Percentiles rank a stretch among this genome's conserved stretches.
phyloP scores from a whole-genome alignment of 116 monocot genomes.

The Dioscorea cayenensis region DNA sequence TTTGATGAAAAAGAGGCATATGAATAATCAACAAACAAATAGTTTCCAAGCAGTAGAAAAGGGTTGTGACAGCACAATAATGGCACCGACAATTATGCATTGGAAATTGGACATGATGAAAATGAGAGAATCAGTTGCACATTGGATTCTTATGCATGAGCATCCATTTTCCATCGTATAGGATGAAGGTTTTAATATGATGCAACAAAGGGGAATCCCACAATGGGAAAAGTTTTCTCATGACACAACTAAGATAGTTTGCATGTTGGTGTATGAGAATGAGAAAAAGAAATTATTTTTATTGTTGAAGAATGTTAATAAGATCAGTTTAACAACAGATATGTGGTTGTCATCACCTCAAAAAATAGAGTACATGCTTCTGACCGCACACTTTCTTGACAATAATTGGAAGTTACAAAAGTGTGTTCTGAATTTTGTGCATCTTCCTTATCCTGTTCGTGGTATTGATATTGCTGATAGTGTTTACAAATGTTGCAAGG shows the following conservation, averaged over 20 bases:
- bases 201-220: neutral
- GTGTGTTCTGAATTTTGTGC: too few species aligned
- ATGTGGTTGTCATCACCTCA: too few species aligned
- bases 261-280: too few species aligned
- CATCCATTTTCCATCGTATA: neutral
- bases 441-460: too few species aligned
- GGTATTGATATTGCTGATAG: too few species aligned
- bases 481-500: too few species aligned
- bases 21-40: neutral
- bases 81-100: neutral
- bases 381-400: too few species aligned
- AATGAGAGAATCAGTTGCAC: neutral
- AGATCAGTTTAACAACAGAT: neutral
- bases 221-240: neutral
- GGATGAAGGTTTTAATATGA: neutral
- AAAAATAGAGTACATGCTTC: too few species aligned
- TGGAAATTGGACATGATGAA: neutral
- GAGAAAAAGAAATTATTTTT: neutral
- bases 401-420: too few species aligned
- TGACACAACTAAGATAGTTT: too few species aligned
- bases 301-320: neutral
- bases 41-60: neutral
- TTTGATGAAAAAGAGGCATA: neutral
- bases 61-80: neutral
- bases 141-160: neutral